phyloP scores from a whole-genome alignment of 2,329 filamentous ascomycete species.

The Penicillium sp. region DNA sequence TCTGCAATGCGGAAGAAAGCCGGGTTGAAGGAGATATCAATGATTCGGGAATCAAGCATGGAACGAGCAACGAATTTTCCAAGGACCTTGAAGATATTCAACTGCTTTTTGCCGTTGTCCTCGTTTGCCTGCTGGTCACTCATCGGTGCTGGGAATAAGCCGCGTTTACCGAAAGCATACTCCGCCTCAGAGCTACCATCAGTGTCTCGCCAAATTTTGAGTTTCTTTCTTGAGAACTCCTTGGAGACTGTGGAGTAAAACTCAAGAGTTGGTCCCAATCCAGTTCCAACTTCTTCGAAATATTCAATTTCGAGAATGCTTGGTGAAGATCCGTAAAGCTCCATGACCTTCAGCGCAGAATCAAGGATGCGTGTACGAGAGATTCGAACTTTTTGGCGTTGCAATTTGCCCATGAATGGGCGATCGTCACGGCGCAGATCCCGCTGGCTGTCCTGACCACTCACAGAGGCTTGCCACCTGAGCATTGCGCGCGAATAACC shows the following conservation, averaged over 20 bases:
- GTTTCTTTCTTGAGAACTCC: slow-evolving; percentile 95
- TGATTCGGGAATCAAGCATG: slow-evolving; percentile 97
- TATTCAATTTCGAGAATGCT: slow-evolving; percentile 97
- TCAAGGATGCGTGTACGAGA: slow-evolving; percentile 93
- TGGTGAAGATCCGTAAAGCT: slow-evolving; percentile 93
- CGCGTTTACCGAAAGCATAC: slow-evolving; percentile 80
- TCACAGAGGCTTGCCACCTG: slow-evolving; percentile 91
- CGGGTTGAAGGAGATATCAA: slow-evolving; percentile 95
- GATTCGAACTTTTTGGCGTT: slow-evolving; percentile 97
- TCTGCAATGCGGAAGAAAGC: slow-evolving; percentile 96
- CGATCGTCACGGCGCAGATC: slow-evolving; percentile 84
- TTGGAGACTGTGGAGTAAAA: slow-evolving; percentile 98
- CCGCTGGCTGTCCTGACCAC: slow-evolving; percentile 74
- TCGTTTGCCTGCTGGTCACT: slow-evolving; percentile 72
- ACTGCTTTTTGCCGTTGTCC: slow-evolving; percentile 81
- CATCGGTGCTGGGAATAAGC: slow-evolving; percentile 90
- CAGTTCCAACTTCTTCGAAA: slow-evolving; percentile 97
- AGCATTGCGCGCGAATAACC: slow-evolving; percentile 97
- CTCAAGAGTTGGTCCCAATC: slow-evolving; percentile 90
- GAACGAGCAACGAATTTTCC: slow-evolving; percentile 97
- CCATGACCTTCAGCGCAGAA: slow-evolving; percentile 97
- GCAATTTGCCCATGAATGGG: slow-evolving; percentile 85
- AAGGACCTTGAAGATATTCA: slow-evolving; percentile 87
- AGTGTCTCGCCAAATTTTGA: slow-evolving; percentile 93
- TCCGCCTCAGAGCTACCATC: slow-evolving; percentile 74